Base-by-base conservation (phyloP, 345 rosid species). In the Fremontodendron californicum region DNA sequence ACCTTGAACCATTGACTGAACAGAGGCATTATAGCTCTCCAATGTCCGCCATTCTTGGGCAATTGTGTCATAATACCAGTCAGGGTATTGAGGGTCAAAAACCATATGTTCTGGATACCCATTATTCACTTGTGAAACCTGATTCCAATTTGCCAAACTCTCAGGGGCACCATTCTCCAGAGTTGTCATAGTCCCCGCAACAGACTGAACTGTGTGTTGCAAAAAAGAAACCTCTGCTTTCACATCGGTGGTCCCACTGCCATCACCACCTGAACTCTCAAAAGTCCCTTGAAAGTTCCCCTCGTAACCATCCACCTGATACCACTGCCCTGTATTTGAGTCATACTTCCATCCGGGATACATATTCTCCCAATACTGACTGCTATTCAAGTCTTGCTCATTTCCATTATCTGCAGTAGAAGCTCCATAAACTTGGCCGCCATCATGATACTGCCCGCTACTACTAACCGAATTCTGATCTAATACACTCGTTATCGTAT, bases 311-410 rank as follows among this genome's bases (percentile, higher is more conserved):
- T 86, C 92, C 83, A 88, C 83, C 78, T 91, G 94, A 84, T 88
- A 92, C 99, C 99, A 96, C 71, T 88, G 94, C 75, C 88, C 94
- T 45, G 91, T 88, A 78, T 67, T 89, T 48, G 80, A 80, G 78
- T 96, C 97, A 81, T 77, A 88, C 77, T 80, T 85, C 99, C 99
- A 96, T 18, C 99, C 99, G 0, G 99, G 97, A 86, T 92, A 96
- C 78, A 86, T 67, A 83, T 81, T 83, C 78, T 93, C 98, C 97
- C 96, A 96, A 55, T 88, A 79, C 77, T 88, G 92, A 78, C 78
- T 87, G 72, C 83, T 83, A 83, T 79, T 87, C 65, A 83, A 40
- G 75, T 84, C 92, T 80, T 88, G 90, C 67, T 74, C 89, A 79
- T 81, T 84, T 57, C 75, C 85, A 74, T 61, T 85, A 57, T 78